Evolutionary conservation across 805 yeast genomes (phyloP).

Genomic region (Lachancea sp.): DNA sequence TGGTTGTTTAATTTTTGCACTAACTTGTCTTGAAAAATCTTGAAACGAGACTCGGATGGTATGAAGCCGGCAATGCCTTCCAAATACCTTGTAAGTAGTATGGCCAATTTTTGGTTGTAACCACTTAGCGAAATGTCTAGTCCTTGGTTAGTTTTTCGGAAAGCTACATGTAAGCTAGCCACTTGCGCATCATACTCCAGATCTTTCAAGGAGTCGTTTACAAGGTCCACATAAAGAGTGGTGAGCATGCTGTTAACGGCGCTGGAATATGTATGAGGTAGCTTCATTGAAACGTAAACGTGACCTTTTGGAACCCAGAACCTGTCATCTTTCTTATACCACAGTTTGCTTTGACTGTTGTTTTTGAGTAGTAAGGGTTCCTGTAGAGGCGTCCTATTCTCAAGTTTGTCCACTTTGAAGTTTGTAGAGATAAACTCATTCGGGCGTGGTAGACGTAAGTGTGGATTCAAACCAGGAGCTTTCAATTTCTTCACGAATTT

Average conservation of each 20-base stretch:
- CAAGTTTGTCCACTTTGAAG: slow-evolving; percentile 51
- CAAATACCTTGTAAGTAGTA: slow-evolving; percentile 55
- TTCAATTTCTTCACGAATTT: slow-evolving; percentile 35
- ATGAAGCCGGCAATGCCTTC: slow-evolving; percentile 45
- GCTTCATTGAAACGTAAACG: slow-evolving; percentile 55
- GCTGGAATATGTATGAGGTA: slow-evolving; percentile 57
- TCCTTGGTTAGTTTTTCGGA: slow-evolving; percentile 63
- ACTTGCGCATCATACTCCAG: slow-evolving; percentile 76
- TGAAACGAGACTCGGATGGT: slow-evolving; percentile 54
- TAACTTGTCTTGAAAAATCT: slow-evolving; percentile 57
- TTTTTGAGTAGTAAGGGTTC: slow-evolving; percentile 62
- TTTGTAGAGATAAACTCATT: slow-evolving; percentile 80
- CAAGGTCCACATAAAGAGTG: slow-evolving; percentile 57
- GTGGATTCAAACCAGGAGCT: slow-evolving; percentile 27
- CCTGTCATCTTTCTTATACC: slow-evolving; percentile 89
- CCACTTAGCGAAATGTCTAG: slow-evolving; percentile 64
- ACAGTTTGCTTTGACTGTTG: slow-evolving; percentile 47
- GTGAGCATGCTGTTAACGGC: slow-evolving; percentile 53
- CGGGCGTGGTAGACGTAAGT: slow-evolving; percentile 57
- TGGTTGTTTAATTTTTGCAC: slow-evolving; percentile 60
- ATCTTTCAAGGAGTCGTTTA: slow-evolving; percentile 67
- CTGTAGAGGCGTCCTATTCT: slow-evolving; percentile 32
- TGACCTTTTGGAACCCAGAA: slow-evolving; percentile 85
- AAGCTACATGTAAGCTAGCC: slow-evolving; percentile 62
- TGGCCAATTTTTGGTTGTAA: slow-evolving; percentile 72